Conservation (phyloP, 306 rosid genomes). For the Gastrolobium villosum region DNA sequence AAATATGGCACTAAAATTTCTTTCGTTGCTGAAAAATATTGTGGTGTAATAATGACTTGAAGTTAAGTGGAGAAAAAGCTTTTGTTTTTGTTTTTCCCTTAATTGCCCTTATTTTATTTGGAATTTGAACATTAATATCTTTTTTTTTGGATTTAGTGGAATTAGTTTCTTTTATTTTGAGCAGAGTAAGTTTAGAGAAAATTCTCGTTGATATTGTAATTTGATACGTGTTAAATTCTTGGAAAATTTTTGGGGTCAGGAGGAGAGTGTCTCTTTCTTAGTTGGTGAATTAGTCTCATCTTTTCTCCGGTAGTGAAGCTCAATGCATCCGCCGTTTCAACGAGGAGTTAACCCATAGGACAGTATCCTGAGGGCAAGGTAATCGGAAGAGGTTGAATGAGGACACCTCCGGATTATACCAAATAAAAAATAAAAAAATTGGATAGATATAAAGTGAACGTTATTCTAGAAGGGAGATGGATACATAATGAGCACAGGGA, state of each 20-base stretch:
- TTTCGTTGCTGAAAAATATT: background rate
- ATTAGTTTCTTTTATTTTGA: background rate
- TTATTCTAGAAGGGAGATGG: slow-evolving; percentile 11
- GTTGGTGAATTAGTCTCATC: too few species aligned
- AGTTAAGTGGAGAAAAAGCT: background rate
- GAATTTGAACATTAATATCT: background rate
- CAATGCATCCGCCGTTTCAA: too few species aligned
- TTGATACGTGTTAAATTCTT: too few species aligned
- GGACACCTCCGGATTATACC: too few species aligned
- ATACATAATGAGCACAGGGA: background rate
- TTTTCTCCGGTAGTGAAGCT: too few species aligned
- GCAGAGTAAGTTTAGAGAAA: background rate
- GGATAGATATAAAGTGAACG: background rate
- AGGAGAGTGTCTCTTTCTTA: too few species aligned
- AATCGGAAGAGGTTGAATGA: too few species aligned
- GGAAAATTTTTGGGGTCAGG: too few species aligned
- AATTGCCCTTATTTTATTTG: background rate
- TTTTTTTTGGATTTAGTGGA: background rate
- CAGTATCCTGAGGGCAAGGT: too few species aligned
- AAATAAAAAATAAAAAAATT: too few species aligned
- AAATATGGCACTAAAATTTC: slow-evolving; percentile 4
- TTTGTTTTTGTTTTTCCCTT: background rate
- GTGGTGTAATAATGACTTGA: background rate
- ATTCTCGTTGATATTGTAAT: too few species aligned
- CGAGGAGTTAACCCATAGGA: too few species aligned